Evolutionary conservation across 1,139 yeast species (phyloP).

Genomic region (Magnusiomyces magnusii): DNA sequence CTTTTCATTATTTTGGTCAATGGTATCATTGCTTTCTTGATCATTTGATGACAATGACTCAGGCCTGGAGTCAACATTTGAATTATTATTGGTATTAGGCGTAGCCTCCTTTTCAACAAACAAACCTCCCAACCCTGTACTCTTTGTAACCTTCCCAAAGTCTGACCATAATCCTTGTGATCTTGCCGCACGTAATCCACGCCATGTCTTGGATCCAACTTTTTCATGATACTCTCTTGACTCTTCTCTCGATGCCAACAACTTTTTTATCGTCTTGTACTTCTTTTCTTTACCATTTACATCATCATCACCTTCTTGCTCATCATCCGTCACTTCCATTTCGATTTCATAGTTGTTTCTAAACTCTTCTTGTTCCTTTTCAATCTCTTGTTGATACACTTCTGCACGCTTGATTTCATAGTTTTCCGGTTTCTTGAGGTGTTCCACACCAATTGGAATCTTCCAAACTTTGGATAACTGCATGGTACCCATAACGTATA

Average conservation of each 20-base stretch:
- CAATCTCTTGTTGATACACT: slow-evolving; percentile 19
- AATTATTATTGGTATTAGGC: neutral
- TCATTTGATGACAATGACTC: neutral
- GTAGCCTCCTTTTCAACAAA: slow-evolving; percentile 15
- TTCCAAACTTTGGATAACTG: slow-evolving; percentile 31
- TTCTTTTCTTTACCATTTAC: slow-evolving; percentile 8
- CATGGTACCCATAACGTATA: slow-evolving; percentile 35
- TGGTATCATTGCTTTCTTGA: neutral
- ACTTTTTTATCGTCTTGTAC: slow-evolving; percentile 1
- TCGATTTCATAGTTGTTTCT: slow-evolving; percentile 10
- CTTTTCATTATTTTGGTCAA: too few species aligned
- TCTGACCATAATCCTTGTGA: slow-evolving; percentile 28
- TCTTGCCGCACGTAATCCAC: slow-evolving; percentile 32
- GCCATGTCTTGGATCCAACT: slow-evolving; percentile 28
- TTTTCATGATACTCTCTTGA: slow-evolving; percentile 13
- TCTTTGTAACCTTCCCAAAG: slow-evolving; percentile 24
- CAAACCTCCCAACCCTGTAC: slow-evolving; percentile 25
- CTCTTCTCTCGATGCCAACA: slow-evolving; percentile 9
- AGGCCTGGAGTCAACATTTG: neutral
- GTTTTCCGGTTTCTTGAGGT: slow-evolving; percentile 16
- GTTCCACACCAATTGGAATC: slow-evolving; percentile 26
- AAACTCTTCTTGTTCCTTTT: slow-evolving; percentile 12
- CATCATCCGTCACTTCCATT: slow-evolving; percentile 9
- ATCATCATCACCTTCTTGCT: slow-evolving; percentile 12
- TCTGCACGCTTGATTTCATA: slow-evolving; percentile 21